A percentile compares a stretch with the other conserved stretches of the same genome.
These are phyloP conservation scores for Teratosphaeria epicoccoides DNA, from an alignment of 2,329 filamentous ascomycete genomes.

Conservation along the genomic window DNA sequence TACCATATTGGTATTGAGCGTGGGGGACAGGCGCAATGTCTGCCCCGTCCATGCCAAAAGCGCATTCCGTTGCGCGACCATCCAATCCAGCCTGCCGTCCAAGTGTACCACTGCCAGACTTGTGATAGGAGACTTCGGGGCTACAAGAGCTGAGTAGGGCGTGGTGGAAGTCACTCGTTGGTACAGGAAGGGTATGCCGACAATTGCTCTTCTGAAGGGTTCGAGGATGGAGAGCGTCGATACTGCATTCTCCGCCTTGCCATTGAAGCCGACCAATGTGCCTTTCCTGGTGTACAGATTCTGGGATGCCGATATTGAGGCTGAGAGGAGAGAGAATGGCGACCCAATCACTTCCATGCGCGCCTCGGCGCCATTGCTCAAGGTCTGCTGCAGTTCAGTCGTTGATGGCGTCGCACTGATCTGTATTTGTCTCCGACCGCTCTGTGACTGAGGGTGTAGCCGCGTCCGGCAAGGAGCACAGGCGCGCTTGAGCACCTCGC, in stretches of 20 bases:
- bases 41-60: conserved; percentile 96
- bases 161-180: conserved; percentile 78
- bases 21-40: conserved; percentile 62
- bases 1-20: conserved; percentile 1
- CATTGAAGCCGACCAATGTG: conserved; percentile 79
- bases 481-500: conserved; percentile 17
- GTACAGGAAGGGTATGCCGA: conserved; percentile 91
- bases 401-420: conserved; percentile 36
- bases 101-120: conserved; percentile 81
- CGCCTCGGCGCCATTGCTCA: conserved; percentile 50
- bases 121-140: conserved; percentile 74
- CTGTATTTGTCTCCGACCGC: conserved; percentile 29
- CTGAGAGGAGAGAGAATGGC: conserved; percentile 87
- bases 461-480: conserved; percentile 17
- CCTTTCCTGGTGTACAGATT: conserved; percentile 86
- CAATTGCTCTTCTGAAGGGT: conserved; percentile 65
- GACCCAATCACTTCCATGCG: conserved; percentile 87
- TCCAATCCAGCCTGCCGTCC: conserved; percentile 92
- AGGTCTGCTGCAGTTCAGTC: conserved; percentile 27
- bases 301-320: conserved; percentile 85
- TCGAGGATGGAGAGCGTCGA: conserved; percentile 82
- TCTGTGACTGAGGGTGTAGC: conserved; percentile 4
- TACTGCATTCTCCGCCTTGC: conserved; percentile 81
- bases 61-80: conserved; percentile 75
- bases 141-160: conserved; percentile 78